These are phyloP conservation scores for Calocybe cyanea DNA, from an alignment of 768 basidiomycete genomes.

Conservation along the genomic window DNA sequence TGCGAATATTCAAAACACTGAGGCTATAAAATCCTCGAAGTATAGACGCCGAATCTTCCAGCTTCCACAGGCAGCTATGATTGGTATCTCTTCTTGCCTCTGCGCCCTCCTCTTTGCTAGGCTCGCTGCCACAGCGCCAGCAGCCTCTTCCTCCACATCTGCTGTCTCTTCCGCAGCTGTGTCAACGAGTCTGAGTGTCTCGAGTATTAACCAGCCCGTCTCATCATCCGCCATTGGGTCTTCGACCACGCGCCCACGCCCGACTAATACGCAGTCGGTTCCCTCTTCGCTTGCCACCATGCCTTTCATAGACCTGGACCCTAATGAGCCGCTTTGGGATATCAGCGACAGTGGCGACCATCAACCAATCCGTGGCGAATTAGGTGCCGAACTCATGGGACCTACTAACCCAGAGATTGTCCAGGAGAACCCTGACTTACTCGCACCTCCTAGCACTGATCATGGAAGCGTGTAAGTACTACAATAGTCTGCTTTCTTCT, in stretches of 20 bases:
- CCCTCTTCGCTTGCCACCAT: conserved; percentile 37
- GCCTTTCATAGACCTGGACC: conserved; percentile 35
- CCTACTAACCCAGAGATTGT: conserved; percentile 38
- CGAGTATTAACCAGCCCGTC: not conserved
- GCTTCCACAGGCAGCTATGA: conserved; percentile 24
- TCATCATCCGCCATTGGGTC: not conserved
- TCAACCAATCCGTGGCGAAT: conserved; percentile 33
- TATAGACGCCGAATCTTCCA: not conserved
- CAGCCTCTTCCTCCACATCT: conserved; percentile 19
- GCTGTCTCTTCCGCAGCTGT: conserved; percentile 16
- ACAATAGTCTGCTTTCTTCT: not conserved
- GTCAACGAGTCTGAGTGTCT: conserved; percentile 4
- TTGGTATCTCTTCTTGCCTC: conserved; percentile 31
- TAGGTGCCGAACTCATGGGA: conserved; percentile 40
- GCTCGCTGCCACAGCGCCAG: conserved; percentile 23
- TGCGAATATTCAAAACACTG: not conserved
- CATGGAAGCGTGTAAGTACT: conserved; percentile 37
- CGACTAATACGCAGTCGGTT: conserved; percentile 18
- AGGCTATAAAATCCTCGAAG: conserved; percentile 9
- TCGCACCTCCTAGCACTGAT: conserved; percentile 45
- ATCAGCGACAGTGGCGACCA: conserved; percentile 19
- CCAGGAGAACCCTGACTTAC: conserved; percentile 38
- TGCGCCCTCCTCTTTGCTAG: conserved; percentile 31
- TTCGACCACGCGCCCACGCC: not conserved
- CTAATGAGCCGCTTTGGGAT: conserved; percentile 42